Percentiles rank a stretch among this genome's conserved stretches.
These are phyloP conservation scores for Scedosporium dehoogii DNA, from an alignment of 2,329 filamentous ascomycete genomes.

Conservation along the genomic window DNA sequence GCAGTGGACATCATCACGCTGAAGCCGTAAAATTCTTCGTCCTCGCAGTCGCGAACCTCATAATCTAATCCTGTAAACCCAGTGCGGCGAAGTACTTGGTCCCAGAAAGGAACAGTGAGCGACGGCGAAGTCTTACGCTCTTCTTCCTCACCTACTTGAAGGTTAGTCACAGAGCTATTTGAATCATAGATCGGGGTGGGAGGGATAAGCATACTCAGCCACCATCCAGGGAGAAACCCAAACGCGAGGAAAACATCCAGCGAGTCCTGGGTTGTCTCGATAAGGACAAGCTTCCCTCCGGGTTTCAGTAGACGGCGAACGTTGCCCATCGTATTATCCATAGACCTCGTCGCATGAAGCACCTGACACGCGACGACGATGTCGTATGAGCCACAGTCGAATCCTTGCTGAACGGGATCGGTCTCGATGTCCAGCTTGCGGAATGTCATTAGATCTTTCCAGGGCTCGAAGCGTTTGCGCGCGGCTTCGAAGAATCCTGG, in stretches of 20 bases:
- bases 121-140: not conserved
- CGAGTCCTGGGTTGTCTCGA: conserved; percentile 5
- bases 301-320: too few relatives aligned
- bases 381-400: too few relatives aligned
- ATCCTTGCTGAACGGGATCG: too few relatives aligned
- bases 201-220: not conserved
- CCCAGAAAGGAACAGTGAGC: not conserved
- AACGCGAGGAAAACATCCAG: not conserved
- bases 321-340: too few relatives aligned
- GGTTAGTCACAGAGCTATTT: too few relatives aligned
- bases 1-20: conserved; percentile 5
- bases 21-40: not conserved
- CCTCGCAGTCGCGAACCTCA: not conserved
- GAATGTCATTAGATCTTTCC: too few relatives aligned
- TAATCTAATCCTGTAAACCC: conserved; percentile 2
- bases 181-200: too few relatives aligned
- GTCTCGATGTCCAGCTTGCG: too few relatives aligned
- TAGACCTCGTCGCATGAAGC: too few relatives aligned
- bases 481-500: too few relatives aligned
- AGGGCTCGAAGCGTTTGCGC: too few relatives aligned
- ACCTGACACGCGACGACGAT: too few relatives aligned
- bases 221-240: conserved; percentile 2
- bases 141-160: not conserved
- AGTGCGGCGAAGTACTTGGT: not conserved
- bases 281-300: not conserved